Evolutionary conservation across 768 basidiomycete genomes (phyloP).

Genomic region (Suillus cothurnatus): DNA sequence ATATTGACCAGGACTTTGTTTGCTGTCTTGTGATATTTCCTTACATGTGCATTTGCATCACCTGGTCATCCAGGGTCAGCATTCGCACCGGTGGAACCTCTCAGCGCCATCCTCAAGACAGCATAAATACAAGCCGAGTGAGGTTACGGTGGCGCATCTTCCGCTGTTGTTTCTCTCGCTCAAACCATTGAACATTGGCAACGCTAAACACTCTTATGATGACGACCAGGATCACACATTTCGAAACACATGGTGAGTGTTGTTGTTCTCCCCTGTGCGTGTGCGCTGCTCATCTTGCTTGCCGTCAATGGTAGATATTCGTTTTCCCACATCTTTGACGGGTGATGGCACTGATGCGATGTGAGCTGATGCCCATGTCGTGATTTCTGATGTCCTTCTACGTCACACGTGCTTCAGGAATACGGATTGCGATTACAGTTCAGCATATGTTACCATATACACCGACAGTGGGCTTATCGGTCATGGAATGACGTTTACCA

Average conservation of each 20-base stretch:
- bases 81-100: neutral
- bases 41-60: neutral
- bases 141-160: neutral
- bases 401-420: constrained; percentile 56
- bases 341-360: constrained; percentile 96
- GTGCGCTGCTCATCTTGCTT: constrained; percentile 1
- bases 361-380: constrained; percentile 40
- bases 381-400: neutral
- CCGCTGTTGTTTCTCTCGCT: neutral
- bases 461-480: constrained; percentile 77
- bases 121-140: neutral
- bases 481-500: constrained; percentile 95
- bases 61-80: neutral
- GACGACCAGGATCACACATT: constrained; percentile 52
- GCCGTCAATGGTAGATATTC: constrained; percentile 59
- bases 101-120: neutral
- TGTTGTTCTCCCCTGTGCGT: neutral
- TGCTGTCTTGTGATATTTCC: neutral
- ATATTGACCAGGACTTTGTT: neutral
- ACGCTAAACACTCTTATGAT: constrained; percentile 13
- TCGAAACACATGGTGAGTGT: constrained; percentile 56
- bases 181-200: neutral
- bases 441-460: constrained; percentile 82
- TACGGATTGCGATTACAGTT: constrained; percentile 94
- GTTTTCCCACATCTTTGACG: constrained; percentile 88